These are phyloP conservation scores for Gilbertella persicaria DNA, from an alignment of 371 early-diverging fungal species.

Conservation along the genomic window DNA sequence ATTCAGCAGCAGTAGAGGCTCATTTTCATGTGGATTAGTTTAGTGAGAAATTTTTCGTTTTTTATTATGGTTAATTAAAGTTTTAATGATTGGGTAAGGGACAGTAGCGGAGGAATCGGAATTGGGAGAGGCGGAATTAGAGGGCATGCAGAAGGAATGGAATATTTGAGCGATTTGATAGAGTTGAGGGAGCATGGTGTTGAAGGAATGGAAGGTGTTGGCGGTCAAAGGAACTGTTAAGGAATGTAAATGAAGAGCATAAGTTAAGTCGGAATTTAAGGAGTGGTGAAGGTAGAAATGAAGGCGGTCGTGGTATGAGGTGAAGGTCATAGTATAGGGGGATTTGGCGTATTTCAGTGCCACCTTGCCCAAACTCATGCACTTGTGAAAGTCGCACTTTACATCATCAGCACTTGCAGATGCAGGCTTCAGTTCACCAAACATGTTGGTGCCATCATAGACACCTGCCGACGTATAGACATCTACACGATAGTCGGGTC, in stretches of 20 bases:
- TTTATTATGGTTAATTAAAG: too few relatives aligned
- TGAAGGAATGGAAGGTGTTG: neutral
- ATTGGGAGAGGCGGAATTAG: too few relatives aligned
- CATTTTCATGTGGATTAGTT: neutral
- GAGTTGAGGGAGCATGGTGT: neutral
- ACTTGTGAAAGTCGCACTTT: neutral
- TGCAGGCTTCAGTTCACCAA: neutral
- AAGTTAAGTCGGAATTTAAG: neutral
- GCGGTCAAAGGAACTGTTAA: neutral
- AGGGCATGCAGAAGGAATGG: too few relatives aligned
- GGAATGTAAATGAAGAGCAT: neutral
- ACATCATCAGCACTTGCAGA: neutral
- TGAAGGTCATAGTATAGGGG: neutral
- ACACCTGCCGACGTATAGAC: neutral
- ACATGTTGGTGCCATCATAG: neutral
- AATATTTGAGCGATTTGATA: neutral
- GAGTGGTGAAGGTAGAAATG: neutral
- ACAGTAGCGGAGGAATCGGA: too few relatives aligned
- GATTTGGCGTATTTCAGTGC: neutral
- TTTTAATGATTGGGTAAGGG: too few relatives aligned
- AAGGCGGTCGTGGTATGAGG: neutral
- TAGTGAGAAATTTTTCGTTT: too few relatives aligned
- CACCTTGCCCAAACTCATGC: neutral
- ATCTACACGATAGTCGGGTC: neutral
- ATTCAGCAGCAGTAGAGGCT: neutral